Evolutionary conservation across 352 stramenopile species (phyloP), one percentile per base, ranked within the genome.

Genomic region (Phytophthora pseudosyringae): DNA sequence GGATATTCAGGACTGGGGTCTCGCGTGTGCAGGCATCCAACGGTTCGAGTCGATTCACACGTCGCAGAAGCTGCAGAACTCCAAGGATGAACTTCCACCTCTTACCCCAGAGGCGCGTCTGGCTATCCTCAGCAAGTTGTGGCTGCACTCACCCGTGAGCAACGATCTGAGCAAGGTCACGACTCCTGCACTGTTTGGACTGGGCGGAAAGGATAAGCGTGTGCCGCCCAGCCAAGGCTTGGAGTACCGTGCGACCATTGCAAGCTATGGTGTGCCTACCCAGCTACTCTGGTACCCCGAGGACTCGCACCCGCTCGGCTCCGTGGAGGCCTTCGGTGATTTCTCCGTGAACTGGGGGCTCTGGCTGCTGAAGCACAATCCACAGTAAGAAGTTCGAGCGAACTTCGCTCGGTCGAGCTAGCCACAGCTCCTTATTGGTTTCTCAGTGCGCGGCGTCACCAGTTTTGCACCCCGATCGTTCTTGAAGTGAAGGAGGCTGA

Each of bases 1-100:
- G 13, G 97, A 99, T 75, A 99, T 99, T 75, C 91, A 94, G n/a
- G 97, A 99, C 61, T 99, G 96, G 96, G 94, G 84, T 25, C 86
- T 97, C 29, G 94, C 98, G 49, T 88, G 85, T 48, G 69, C 90
- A 45, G 93, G 94, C 0, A 69, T 95, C 33, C 71, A 85, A 21
- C 78, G 79, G 10, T 98, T 98, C 49, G 84, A 98, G 57, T 91
- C 80, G n/a, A 87, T 91, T 36, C 57, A 82, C 26, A 93, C 91
- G 66, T 80, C 75, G 12, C 88, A 78, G 71, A 85, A 69, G 38
- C 69, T 86, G 13, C 68, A 73, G 44, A 62, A 65, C 10, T 58
- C 44, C 18, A 66, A 67, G 28, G 60, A 72, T 12, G 25, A 69
- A 16, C 64, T 81, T 10, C 48, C 71, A 8, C 35, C 77, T 38